Percentiles rank a stretch among this genome's conserved stretches.
Conservation (phyloP, 1,139 yeast species). For the Sugiyamaella grinbergsii region DNA sequence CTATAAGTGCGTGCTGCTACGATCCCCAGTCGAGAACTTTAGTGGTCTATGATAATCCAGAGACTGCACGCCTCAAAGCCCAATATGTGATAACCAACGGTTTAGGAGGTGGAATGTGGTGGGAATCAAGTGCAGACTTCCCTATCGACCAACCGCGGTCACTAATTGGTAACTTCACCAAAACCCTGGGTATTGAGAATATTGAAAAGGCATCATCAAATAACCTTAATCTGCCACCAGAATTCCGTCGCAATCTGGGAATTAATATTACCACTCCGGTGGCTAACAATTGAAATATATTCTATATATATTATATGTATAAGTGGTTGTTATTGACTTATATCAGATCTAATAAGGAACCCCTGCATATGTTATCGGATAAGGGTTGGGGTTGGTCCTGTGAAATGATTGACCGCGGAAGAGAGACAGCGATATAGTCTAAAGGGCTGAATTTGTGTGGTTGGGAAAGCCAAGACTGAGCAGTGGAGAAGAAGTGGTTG, state of each 20-base stretch:
- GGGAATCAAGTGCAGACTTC: slow-evolving; percentile 85
- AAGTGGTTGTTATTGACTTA: no score
- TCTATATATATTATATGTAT: neutral
- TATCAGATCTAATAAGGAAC: no score
- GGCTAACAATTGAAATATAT: neutral
- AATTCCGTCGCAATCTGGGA: slow-evolving; percentile 15
- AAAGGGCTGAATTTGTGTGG: no score
- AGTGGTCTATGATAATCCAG: slow-evolving; percentile 66
- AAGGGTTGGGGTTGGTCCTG: slow-evolving; percentile 1
- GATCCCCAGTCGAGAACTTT: slow-evolving; percentile 48
- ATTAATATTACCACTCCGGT: neutral
- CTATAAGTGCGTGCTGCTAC: slow-evolving; percentile 62
- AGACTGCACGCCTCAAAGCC: slow-evolving; percentile 60
- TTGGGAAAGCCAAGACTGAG: no score
- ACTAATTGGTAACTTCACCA: slow-evolving; percentile 35
- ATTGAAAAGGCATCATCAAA: slow-evolving; percentile 12
- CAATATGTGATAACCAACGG: slow-evolving; percentile 51
- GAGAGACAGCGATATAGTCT: no score
- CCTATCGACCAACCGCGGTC: slow-evolving; percentile 34
- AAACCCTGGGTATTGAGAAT: slow-evolving; percentile 26
- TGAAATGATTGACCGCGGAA: no score
- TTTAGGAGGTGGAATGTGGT: slow-evolving; percentile 89
- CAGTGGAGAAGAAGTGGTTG: no score
- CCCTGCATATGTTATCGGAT: slow-evolving; percentile 9
- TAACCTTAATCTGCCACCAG: slow-evolving; percentile 11